Evolutionary conservation across 2,329 filamentous ascomycete species (phyloP), one percentile per base, ranked within the genome.

Genomic region (Fusarium sp.): DNA sequence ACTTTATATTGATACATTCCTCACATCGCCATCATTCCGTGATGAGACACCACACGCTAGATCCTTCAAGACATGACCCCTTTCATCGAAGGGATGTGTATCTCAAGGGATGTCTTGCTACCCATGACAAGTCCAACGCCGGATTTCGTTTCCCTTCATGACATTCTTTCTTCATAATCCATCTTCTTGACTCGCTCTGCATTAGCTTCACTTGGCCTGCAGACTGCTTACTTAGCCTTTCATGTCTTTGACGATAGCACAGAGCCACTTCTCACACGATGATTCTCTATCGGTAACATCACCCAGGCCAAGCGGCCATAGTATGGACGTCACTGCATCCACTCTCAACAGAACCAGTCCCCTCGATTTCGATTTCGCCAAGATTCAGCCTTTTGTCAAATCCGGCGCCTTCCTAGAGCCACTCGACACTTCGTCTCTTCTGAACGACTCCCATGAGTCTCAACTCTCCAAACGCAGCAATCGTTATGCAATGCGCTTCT

Each of bases 261-360:
- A 34, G 12, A 51, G 14, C n/a, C 25, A 51, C 18, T 41, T 44
- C 29, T 22, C 45, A 11, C 51, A 65, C 27, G 30, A 57, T 18
- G 59, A 51, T 57, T 41, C 46, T 9, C 16, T 41, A 13, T 27
- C 45, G 4, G 18, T 57, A 12, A 29, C 51, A 12, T 41, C 52
- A 4, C 24, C 61, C 11, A 32, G 22, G 1, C 27, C 37, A 18
- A 27, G 30, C 16, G 42, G 46, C 16, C 54, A 20, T 7, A 69
- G 54, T 12, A 65, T 49, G 53, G 65, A 69, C 27, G 58, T 69
- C 3, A 69, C 66, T 3, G 60, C 55, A 6, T 69, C 66, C 13
- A 69, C 65, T 32, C 49, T 69, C 3, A 63, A 69, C 16, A 46
- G 66, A 42, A 57, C 51, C 7, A 69, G 66, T 25, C 66, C 66